Base-by-base conservation (phyloP, 2,329 filamentous ascomycete species). In the Colletotrichum echinochloae region DNA sequence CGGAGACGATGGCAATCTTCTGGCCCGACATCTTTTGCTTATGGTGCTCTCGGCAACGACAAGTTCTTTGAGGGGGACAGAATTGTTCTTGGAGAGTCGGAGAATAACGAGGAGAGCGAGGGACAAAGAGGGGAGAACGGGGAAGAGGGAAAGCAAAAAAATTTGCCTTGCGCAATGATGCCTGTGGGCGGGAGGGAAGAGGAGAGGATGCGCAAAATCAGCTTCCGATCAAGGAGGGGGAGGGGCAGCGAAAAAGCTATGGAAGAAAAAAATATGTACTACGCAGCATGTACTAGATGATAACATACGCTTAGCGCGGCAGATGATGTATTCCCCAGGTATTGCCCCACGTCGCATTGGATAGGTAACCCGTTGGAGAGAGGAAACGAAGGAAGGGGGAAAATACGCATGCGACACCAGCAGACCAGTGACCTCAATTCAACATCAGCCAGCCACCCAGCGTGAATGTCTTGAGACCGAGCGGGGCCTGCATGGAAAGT, bases 1-100 rank as follows among this genome's bases (percentile, higher is more conserved):
- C 96, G 75, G 95, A 98, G 81, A 99, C 88, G 79, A 99, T 98
- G 75, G 96, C 96, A 87, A 88, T 88, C 79, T 88, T 86, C 79
- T 89, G 88, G 71, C 81, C 77, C 55, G 70, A 73, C 72, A 73
- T 73, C 60, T 60, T 72, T 69, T 52, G 39, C 61, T 67, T 71
- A 41, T 59, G 57, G 46, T 59, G 30, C 68, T 66, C 60, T 68
- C 63, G 8, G 52, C 70, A 72, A 74, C 68, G 76, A 77, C 82
- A 83, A 62, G 65, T 49, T 57, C 65, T 59, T 30, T 20, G 18
- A 39, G 12, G 37, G 35, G 20, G 55, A 55, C 20, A 44, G n/a
- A 26, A 65, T 61, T 35, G 44, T 60, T 70, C 49, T 71, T 39
- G 39, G 39, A 37, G 44, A 48, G 14, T 30, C 57, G 44, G 48